Conservation (phyloP, 805 yeast species). For the Wickerhamomyces bisporus region DNA sequence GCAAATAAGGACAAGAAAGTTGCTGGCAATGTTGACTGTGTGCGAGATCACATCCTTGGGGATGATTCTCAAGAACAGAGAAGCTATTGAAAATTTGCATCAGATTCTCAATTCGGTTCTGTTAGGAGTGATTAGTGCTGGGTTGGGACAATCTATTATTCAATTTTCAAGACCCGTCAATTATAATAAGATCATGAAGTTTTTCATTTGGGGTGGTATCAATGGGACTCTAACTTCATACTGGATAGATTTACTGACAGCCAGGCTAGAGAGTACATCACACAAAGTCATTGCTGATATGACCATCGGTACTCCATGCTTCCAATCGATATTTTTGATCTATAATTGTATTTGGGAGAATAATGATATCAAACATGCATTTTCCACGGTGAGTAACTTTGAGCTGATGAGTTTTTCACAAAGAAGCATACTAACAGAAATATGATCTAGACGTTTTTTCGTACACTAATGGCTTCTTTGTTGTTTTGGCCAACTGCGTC, state of each 20-base stretch:
- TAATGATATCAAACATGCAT: slow-evolving; percentile 27
- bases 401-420: too few species aligned
- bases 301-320: slow-evolving; percentile 46
- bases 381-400: slow-evolving; percentile 23
- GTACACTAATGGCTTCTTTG: slow-evolving; percentile 46
- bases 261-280: slow-evolving; percentile 29
- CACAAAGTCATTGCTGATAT: slow-evolving; percentile 49
- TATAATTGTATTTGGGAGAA: slow-evolving; percentile 54
- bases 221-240: slow-evolving; percentile 50
- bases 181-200: slow-evolving; percentile 32
- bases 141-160: slow-evolving; percentile 19
- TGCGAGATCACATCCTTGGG: slow-evolving; percentile 7
- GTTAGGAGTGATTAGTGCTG: slow-evolving; percentile 20
- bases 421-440: too few species aligned
- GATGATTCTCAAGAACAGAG: slow-evolving; percentile 17
- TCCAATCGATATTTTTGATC: slow-evolving; percentile 46
- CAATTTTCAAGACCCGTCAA: slow-evolving; percentile 19
- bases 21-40: slow-evolving; percentile 8
- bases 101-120: slow-evolving; percentile 21
- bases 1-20: slow-evolving; percentile 6
- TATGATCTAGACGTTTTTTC: slow-evolving; percentile 37
- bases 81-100: slow-evolving; percentile 18
- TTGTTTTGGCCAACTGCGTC: slow-evolving; percentile 59
- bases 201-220: slow-evolving; percentile 54
- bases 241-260: slow-evolving; percentile 48